phyloP scores from a whole-genome alignment of 2,329 filamentous ascomycete species.

The Colletotrichum noveboracense region DNA sequence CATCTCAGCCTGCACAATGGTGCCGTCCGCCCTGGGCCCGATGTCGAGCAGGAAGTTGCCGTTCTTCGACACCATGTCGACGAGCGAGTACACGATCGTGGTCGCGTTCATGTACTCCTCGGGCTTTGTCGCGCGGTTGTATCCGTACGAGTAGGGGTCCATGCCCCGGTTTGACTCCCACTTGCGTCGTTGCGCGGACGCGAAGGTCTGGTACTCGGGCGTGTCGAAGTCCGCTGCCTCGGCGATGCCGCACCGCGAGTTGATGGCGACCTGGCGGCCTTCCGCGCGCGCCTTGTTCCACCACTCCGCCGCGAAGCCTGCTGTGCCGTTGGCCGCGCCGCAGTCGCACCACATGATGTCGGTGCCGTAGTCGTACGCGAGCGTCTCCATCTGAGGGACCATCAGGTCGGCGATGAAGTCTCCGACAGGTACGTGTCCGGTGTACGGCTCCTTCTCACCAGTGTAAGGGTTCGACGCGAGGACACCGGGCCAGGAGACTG shows the following conservation, averaged over 20 bases:
- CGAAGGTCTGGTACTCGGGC: slow-evolving; percentile 57
- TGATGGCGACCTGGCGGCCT: slow-evolving; percentile 57
- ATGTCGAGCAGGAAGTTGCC: slow-evolving; percentile 63
- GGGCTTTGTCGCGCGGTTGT: slow-evolving; percentile 58
- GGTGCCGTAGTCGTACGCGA: slow-evolving; percentile 46
- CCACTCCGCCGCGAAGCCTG: slow-evolving; percentile 45
- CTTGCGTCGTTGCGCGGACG: slow-evolving; percentile 46
- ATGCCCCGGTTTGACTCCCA: slow-evolving; percentile 66
- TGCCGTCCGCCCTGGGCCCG: slow-evolving; percentile 60
- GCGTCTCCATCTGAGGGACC: slow-evolving; percentile 50
- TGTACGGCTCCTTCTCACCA: slow-evolving; percentile 43
- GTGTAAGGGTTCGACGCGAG: slow-evolving; percentile 46
- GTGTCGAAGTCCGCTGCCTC: slow-evolving; percentile 60
- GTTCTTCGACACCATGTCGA: slow-evolving; percentile 60
- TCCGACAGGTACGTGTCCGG: slow-evolving; percentile 38
- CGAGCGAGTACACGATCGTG: slow-evolving; percentile 49
- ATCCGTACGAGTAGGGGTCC: slow-evolving; percentile 65
- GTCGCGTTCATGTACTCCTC: slow-evolving; percentile 57
- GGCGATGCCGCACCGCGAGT: slow-evolving; percentile 58
- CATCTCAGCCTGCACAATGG: slow-evolving; percentile 53
- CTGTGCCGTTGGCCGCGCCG: slow-evolving; percentile 46
- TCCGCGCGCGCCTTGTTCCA: slow-evolving; percentile 41
- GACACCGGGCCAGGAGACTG: slow-evolving; percentile 34
- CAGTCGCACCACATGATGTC: slow-evolving; percentile 59
- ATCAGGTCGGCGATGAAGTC: slow-evolving; percentile 50